These are phyloP conservation scores for Hypoxylon sp. DNA, from an alignment of 2,329 filamentous ascomycete genomes.

Conservation along the genomic window DNA sequence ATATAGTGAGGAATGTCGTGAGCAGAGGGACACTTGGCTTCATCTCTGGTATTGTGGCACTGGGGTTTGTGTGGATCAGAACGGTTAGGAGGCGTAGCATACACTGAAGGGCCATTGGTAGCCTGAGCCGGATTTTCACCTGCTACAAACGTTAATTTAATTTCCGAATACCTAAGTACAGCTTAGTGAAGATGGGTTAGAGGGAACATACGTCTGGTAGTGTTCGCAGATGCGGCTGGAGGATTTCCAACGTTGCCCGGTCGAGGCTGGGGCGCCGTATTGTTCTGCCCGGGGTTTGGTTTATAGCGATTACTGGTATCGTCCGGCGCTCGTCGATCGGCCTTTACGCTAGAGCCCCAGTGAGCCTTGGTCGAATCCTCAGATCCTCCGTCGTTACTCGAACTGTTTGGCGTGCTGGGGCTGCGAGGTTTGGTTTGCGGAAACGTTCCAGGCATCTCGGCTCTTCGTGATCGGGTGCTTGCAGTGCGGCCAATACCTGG, in stretches of 20 bases:
- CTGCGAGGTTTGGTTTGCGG: conserved; percentile 48
- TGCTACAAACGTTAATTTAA: conserved; percentile 36
- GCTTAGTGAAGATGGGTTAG: not conserved
- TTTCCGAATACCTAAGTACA: conserved; percentile 28
- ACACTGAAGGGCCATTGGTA: conserved; percentile 61
- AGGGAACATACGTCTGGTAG: conserved; percentile 44
- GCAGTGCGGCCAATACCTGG: conserved; percentile 59
- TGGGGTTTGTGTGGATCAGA: conserved; percentile 18
- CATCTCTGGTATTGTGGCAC: conserved; percentile 24
- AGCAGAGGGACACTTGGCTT: not conserved
- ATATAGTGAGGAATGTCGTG: conserved; percentile 8
- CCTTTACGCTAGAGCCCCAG: conserved; percentile 21
- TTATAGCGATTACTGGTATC: conserved; percentile 41
- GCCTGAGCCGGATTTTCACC: conserved; percentile 46
- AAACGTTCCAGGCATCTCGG: conserved; percentile 47
- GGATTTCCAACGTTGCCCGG: conserved; percentile 30
- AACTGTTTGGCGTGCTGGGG: conserved; percentile 49
- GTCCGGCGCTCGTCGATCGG: conserved; percentile 27
- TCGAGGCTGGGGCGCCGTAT: conserved; percentile 34
- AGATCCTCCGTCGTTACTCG: conserved; percentile 49
- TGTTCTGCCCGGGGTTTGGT: conserved; percentile 33
- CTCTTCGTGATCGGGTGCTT: conserved; percentile 57
- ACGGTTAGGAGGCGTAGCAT: conserved; percentile 53
- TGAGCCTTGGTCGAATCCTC: conserved; percentile 45
- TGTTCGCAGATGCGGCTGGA: conserved; percentile 32